Percentiles rank a stretch among this genome's conserved stretches.
Evolutionary conservation across 2,329 filamentous ascomycete genomes (phyloP).

Genomic region (Orbilia javanica): DNA sequence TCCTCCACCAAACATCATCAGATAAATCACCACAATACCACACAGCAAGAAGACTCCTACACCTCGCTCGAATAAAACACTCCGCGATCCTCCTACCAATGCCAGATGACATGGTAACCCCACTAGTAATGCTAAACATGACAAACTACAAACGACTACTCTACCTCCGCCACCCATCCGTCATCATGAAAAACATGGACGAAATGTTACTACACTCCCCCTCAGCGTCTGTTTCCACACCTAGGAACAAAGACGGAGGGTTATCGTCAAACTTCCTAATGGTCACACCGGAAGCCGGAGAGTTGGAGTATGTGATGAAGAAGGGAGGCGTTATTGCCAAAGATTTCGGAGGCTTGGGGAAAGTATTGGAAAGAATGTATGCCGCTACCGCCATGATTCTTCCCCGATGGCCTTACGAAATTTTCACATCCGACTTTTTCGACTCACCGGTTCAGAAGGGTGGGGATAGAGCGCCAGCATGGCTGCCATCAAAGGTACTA

Average conservation of each 20-base stretch:
- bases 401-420: constrained; percentile 59
- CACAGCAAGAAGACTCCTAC: constrained; percentile 59
- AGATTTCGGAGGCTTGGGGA: neutral
- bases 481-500: constrained; percentile 6
- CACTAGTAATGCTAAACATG: constrained; percentile 58
- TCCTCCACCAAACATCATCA: neutral
- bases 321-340: neutral
- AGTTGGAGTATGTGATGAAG: constrained; percentile 36
- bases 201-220: constrained; percentile 57
- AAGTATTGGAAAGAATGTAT: constrained; percentile 51
- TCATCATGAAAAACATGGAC: constrained; percentile 59
- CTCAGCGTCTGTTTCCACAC: constrained; percentile 28
- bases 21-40: constrained; percentile 28
- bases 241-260: neutral
- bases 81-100: constrained; percentile 23
- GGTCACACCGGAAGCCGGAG: constrained; percentile 52
- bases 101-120: constrained; percentile 27
- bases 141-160: constrained; percentile 58
- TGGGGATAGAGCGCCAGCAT: neutral
- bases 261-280: constrained; percentile 56
- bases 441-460: neutral
- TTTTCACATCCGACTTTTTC: constrained; percentile 58
- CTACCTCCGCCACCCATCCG: constrained; percentile 57
- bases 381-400: constrained; percentile 54
- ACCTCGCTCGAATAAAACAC: constrained; percentile 58